These are phyloP conservation scores for Jamesozyma lodderae DNA, from an alignment of 805 yeast genomes.

Conservation along the genomic window DNA sequence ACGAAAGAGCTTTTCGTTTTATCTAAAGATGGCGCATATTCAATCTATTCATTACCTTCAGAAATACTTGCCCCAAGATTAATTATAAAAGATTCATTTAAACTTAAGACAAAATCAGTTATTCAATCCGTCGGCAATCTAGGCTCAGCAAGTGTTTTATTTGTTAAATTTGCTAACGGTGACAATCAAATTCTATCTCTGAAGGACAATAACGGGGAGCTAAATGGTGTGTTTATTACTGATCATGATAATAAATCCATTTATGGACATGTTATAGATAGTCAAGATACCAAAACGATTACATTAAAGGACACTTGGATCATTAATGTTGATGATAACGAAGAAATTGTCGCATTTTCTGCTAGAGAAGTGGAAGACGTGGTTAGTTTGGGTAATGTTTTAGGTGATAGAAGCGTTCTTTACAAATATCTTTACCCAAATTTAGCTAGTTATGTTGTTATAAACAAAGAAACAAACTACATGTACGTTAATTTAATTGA, in stretches of 20 bases:
- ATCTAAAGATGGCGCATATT: conserved; percentile 23
- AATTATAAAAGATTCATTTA: neutral
- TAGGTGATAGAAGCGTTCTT: conserved; percentile 62
- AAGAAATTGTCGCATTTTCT: conserved; percentile 34
- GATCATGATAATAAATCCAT: conserved; percentile 16
- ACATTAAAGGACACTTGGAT: conserved; percentile 33
- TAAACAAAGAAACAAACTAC: conserved; percentile 20
- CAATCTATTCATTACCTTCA: neutral
- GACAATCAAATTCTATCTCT: conserved; percentile 8
- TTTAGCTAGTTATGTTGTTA: conserved; percentile 43
- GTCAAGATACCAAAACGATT: conserved; percentile 4
- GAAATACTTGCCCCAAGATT: conserved; percentile 7
- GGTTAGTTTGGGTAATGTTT: conserved; percentile 57
- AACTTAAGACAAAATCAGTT: neutral
- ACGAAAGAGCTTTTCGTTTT: conserved; percentile 18
- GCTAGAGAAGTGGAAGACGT: conserved; percentile 33
- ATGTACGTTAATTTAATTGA: conserved; percentile 53
- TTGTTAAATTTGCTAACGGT: conserved; percentile 13
- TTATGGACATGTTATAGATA: conserved; percentile 22
- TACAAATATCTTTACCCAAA: conserved; percentile 81
- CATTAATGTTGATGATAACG: conserved; percentile 25
- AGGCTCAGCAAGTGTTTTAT: conserved; percentile 6
- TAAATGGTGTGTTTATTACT: conserved; percentile 12
- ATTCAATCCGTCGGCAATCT: conserved; percentile 3
- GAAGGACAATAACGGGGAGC: neutral